Conservation (phyloP, 225 moss, liverwort and hornwort species). For the Climacium dendroides region DNA sequence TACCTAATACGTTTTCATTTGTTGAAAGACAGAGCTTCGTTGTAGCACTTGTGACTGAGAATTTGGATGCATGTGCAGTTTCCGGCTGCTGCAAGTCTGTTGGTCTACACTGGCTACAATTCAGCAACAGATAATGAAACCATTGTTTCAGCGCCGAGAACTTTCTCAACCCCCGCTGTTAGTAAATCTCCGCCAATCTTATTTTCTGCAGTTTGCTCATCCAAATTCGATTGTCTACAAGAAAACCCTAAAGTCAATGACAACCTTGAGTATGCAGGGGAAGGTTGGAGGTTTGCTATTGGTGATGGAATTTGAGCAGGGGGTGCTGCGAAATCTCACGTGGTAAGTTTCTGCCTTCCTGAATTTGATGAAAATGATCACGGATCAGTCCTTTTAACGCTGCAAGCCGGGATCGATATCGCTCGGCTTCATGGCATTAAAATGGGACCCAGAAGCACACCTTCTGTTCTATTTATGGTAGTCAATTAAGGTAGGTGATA, state of each 20-base stretch:
- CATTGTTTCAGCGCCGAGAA: constrained; percentile 29
- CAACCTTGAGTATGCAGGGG: constrained; percentile 5
- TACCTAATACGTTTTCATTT: not conserved
- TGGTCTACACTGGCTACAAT: constrained; percentile 36
- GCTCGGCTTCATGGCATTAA: not conserved
- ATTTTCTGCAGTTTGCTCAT: not conserved
- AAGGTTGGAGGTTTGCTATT: constrained; percentile 36
- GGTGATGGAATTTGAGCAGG: constrained; percentile 36
- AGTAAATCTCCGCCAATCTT: not conserved
- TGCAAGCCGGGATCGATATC: not conserved
- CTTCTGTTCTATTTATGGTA: not conserved
- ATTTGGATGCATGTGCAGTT: constrained; percentile 22
- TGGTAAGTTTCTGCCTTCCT: constrained; percentile 10
- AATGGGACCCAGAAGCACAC: not conserved
- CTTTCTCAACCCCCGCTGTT: constrained; percentile 29
- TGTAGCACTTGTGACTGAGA: not conserved
- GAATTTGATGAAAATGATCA: not conserved
- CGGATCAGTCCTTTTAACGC: not conserved
- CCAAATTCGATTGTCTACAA: not conserved
- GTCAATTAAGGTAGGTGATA: not conserved
- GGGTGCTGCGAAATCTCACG: constrained; percentile 26
- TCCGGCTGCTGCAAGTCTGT: constrained; percentile 20
- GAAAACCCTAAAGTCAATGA: not conserved
- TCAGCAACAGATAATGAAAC: constrained; percentile 16
- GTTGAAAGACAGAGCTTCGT: not conserved